Evolutionary conservation across 2,329 filamentous ascomycete genomes (phyloP), one percentile per base, ranked within the genome.

Genomic region (Stachybotrys chartarum): DNA sequence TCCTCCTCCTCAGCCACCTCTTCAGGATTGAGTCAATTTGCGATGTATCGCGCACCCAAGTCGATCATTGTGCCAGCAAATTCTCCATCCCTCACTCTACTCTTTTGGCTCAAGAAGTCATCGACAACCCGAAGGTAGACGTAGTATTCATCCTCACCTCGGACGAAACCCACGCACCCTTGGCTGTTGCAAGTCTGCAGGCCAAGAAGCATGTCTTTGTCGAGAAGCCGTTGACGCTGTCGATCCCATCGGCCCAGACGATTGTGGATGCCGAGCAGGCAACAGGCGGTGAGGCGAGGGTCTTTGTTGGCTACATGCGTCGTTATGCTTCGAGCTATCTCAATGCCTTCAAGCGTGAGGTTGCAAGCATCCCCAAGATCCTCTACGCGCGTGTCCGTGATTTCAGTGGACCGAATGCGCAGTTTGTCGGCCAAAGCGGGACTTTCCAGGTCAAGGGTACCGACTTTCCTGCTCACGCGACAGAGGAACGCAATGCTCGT

Each of bases 281-380:
- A 4, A 72, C 74, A 2, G 62, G 64, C 30, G 73, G 72, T 0
- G 54, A 70, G 74, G 5, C 60, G 60, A 66, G 68, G 6, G 72
- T 84, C 5, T 81, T 85, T 60, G 79, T 86, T 1, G 82, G 81
- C 2, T 84, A 81, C 59, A 84, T 84, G 74, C 72, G 83, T 18
- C 74, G 83, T 42, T 84, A 84, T 62, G 82, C 83, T 0, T 68
- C 78, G 0, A 73, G 75, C 5, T 83, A 83, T 61, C 67, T 72
- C 1, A 70, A 79, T 16, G 75, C 79, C 0, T 75, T 84, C 54
- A 72, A 76, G 59, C 50, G 61, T 17, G 83, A 86, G 60, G 69
- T 86, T 1, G 74, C 67, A 0, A 65, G 63, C 0, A 73, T 84
- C 7, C 72, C 70, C 0, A 70, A 74, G 51, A 79, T 86, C 18